A percentile compares a stretch with the other conserved stretches of the same genome.
These are phyloP conservation scores for Xerocomellus chrysenteron DNA, from an alignment of 768 basidiomycete genomes.

Conservation along the genomic window DNA sequence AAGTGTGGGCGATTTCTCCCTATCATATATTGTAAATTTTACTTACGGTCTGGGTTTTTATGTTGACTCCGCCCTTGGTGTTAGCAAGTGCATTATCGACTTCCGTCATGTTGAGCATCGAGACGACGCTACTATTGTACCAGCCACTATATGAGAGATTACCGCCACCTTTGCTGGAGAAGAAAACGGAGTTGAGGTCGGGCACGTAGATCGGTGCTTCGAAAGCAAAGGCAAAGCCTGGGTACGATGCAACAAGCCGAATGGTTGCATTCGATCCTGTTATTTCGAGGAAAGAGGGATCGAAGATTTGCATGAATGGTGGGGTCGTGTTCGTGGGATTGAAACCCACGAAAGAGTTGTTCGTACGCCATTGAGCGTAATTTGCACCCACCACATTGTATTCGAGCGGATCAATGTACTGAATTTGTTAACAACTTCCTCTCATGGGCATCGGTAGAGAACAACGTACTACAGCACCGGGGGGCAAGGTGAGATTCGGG, in stretches of 20 bases:
- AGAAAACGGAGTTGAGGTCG: conserved; percentile 66
- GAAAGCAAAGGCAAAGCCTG: conserved; percentile 71
- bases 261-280: conserved; percentile 60
- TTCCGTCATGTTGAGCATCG: conserved; percentile 59
- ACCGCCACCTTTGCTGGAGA: conserved; percentile 70
- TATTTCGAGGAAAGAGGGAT: conserved; percentile 53
- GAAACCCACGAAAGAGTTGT: conserved; percentile 45
- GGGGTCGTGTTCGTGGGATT: conserved; percentile 59
- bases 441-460: not conserved
- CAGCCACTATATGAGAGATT: conserved; percentile 49
- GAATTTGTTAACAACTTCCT: not conserved
- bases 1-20: conserved; percentile 1
- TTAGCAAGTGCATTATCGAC: conserved; percentile 46
- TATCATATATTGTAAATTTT: conserved; percentile 20
- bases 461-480: conserved; percentile 25
- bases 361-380: conserved; percentile 37
- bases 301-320: conserved; percentile 60
- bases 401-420: conserved; percentile 52
- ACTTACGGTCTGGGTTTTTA: conserved; percentile 44
- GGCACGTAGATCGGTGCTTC: conserved; percentile 73
- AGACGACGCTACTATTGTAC: conserved; percentile 60
- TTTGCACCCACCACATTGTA: conserved; percentile 52
- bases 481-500: conserved; percentile 10
- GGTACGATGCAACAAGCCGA: conserved; percentile 58
- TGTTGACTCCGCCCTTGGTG: conserved; percentile 38